These are phyloP conservation scores for Poa pratensis DNA, from an alignment of 176 grass and related monocot species.

Conservation along the genomic window DNA sequence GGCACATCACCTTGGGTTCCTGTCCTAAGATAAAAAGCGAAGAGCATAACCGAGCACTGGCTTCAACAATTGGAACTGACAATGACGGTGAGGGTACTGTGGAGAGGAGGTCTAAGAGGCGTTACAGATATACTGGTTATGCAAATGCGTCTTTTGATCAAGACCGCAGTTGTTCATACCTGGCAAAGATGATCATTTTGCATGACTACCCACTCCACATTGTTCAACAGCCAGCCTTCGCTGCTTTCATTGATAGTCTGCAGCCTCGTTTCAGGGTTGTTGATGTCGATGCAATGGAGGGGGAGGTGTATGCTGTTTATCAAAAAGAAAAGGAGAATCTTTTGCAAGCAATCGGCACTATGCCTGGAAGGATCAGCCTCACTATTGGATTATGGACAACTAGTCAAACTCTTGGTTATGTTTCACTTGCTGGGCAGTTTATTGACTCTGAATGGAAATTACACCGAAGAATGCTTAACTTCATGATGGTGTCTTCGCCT, in stretches of 20 bases:
- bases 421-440: slow-evolving; percentile 65
- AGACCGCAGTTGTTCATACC: slow-evolving; percentile 45
- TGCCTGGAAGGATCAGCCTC: slow-evolving; percentile 68
- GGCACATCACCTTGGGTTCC: slow-evolving; percentile 70
- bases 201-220: slow-evolving; percentile 74
- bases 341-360: slow-evolving; percentile 48
- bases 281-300: slow-evolving; percentile 61
- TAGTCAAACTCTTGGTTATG: slow-evolving; percentile 74
- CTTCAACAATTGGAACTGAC: slow-evolving; percentile 38
- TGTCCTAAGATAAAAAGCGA: slow-evolving; percentile 62
- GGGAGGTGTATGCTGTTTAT: slow-evolving; percentile 63
- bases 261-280: slow-evolving; percentile 65
- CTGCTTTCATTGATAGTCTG: slow-evolving; percentile 61
- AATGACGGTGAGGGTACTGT: slow-evolving; percentile 30
- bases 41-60: slow-evolving; percentile 28
- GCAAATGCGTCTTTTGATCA: slow-evolving; percentile 59
- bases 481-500: slow-evolving; percentile 82
- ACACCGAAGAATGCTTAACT: slow-evolving; percentile 67
- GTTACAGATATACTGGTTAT: slow-evolving; percentile 63
- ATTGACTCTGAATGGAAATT: slow-evolving; percentile 71
- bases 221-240: slow-evolving; percentile 66
- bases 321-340: slow-evolving; percentile 61
- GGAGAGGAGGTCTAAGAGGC: slow-evolving; percentile 55
- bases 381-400: slow-evolving; percentile 72
- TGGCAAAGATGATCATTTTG: slow-evolving; percentile 61